Evolutionary conservation across 139 green algal species (phyloP), one percentile per base, ranked within the genome.

Genomic region (Astrephomene gubernaculifera): DNA sequence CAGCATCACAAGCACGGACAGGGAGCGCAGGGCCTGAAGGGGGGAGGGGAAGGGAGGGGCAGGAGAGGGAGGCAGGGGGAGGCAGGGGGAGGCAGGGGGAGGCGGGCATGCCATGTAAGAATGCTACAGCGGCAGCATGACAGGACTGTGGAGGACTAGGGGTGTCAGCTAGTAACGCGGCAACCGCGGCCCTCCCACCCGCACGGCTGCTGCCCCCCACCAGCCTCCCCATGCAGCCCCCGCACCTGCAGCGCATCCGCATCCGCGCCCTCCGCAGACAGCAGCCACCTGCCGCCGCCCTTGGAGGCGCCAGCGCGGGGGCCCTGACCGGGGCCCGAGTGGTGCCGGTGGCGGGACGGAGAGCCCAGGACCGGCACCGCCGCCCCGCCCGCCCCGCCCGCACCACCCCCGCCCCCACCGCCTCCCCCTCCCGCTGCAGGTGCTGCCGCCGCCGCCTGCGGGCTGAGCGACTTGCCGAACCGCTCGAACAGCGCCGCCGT

Each of bases 1-100:
- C 78, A 86, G 44, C 43, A 65, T 12, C 10, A 86, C 61, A 27
- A 78, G 35, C 24, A 86, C 44, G 17, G 43, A 65, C 45, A 89
- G 71, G 4, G 71, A 76, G 24, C 86, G 79, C 24, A 89, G 79
- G 17, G 53, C 76, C 69, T 89, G 71, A 12, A 22, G 38, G 19
- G 4, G 36, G 1, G 4, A 2, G 6, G 29, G 27, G 6, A 38
- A 17, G 4, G 21, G 31, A 14, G 31, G 6, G 31, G 2, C 12
- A 2, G 31, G 53, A 2, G 3, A 25, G 21, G 31, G 33, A 17
- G 31, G 17, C 12, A 68, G 4, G 25, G 5, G 71, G 43, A 6
- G 27, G 27, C 25, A 3, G 12, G 25, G 43, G 6, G 43, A 24
- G 39, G 9, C 25, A 5, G 2, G 9, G 25, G 3, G 68, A 24